phyloP scores from a whole-genome alignment of 2,329 filamentous ascomycete genomes.

The Phaeosphaeria sp. region DNA sequence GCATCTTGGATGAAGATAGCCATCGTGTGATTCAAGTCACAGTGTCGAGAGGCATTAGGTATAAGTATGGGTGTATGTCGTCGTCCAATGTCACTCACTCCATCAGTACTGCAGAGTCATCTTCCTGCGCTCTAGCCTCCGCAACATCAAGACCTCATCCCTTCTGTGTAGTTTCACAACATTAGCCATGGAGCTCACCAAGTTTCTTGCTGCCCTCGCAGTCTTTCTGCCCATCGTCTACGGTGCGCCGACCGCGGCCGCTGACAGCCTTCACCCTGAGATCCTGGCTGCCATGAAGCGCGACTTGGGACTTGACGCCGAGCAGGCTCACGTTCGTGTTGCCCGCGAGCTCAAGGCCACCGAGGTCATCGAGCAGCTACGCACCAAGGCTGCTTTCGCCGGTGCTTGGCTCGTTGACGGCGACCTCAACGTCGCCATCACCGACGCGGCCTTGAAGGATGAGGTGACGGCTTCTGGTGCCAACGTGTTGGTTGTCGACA shows the following conservation, averaged over 20 bases:
- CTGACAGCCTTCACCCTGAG: conserved; percentile 49
- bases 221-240: conserved; percentile 51
- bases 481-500: conserved; percentile 42
- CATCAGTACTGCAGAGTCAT: conserved; percentile 22
- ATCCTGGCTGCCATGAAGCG: conserved; percentile 55
- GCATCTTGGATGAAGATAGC: neutral
- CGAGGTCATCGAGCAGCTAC: conserved; percentile 49
- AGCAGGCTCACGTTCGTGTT: conserved; percentile 49
- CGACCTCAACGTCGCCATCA: conserved; percentile 48
- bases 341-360: conserved; percentile 47
- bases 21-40: conserved; percentile 7
- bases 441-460: conserved; percentile 45
- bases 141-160: conserved; percentile 27
- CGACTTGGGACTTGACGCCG: conserved; percentile 50
- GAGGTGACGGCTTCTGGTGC: conserved; percentile 49
- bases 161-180: conserved; percentile 30
- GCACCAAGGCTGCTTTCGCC: conserved; percentile 45
- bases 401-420: conserved; percentile 52
- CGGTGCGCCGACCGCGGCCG: conserved; percentile 47
- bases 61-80: conserved; percentile 25
- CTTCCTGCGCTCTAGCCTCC: conserved; percentile 29
- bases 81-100: conserved; percentile 2
- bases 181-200: conserved; percentile 48
- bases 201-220: conserved; percentile 49
- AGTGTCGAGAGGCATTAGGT: conserved; percentile 11